Base-by-base conservation (phyloP, 768 basidiomycete genomes). In the Clavaria fumosa region DNA sequence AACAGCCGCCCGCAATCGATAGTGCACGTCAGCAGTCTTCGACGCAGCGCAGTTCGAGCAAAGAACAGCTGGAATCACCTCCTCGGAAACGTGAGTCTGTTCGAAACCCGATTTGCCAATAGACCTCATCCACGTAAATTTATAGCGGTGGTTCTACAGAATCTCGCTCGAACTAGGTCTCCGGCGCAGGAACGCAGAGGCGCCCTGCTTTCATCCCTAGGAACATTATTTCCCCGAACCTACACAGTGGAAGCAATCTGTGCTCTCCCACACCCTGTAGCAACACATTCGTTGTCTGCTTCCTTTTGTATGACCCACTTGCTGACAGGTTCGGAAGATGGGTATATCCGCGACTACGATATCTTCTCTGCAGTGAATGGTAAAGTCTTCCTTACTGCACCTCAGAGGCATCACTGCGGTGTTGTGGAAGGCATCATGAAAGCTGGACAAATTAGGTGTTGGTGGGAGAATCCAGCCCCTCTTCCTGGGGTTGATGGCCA, bases 401-500 rank as follows among this genome's bases (percentile, higher is more conserved):
- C 85, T 31, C 89, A 91, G 53, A 64, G 86, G 40, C 78, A 82
- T 42, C 83, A 90, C 45, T 84, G 84, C 32, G 82, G 83, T 38
- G 76, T 95, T 18, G 88, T 91, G 7, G 90, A 93, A 54, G 84
- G 86, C 4, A 77, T 81, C 35, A 82, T 86, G 69, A 91, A 91
- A 53, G 73, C 84, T 7, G 89, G 83, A 0, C 83, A 89, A 41
- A 63, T 83, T 20, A 69, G 78, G 26, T 84, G 64, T 38, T 96
- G 91, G 88, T 96, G 86, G 88, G 84, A 82, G 57, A 90, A 89
- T 51, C 70, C 72, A 7, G 56, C 53, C 47, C 49, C 36, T 49
- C 44, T 44, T 17, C 40, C 45, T 40, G 51, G 53, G 31, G 41
- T 44, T 18, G 41, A 47, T 22, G 46, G 54, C 17, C 55, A 54